Evolutionary conservation across 306 rosid species (phyloP), one percentile per base, ranked within the genome.

Genomic region (Senna siamea): DNA sequence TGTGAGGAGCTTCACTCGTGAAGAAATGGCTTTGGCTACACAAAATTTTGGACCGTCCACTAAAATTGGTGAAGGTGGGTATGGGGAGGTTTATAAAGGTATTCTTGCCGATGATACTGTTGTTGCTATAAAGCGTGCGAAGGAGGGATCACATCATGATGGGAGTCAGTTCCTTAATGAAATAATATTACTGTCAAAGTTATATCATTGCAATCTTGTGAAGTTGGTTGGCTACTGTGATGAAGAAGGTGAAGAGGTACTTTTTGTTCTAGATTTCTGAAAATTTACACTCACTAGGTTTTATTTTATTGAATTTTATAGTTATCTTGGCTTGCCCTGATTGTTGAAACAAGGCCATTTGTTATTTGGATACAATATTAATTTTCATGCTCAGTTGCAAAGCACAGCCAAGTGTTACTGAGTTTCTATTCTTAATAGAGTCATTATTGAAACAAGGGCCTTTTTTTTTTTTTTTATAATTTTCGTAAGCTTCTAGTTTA

Each of bases 61-160:
- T 72, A 86, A 78, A 83, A 85, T 80, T 65, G 97, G 97, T 40
- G 89, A 89, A 74, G 96, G 97, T 7, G 97, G 97, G 40, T 91
- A 91, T 57, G 97, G 97, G 35, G 89, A 79, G 78, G 97, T 91
- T 20, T 91, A 91, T 76, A 91, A 57, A 84, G 95, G 97, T 22
- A 61, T 58, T 79, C 86, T 91, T 28, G 47, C 81, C 35, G 89
- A 86, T 35, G 86, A 91, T 75, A 82, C 86, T 1, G 54, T 74
- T 62, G 93, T 87, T 59, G 97, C 97, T 52, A 91, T 91, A 57
- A 91, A 91, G 83, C 93, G 97, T 78, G 97, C 97, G 56, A 93
- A 73, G 76, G 96, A 84, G 74, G 90, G 87, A 19, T 92, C 96
- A 9, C 74, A 87, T 56, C 97, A 92, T 85, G 97, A 96, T 32